Percentiles rank a stretch among this genome's conserved stretches.
Conservation (phyloP, 805 yeast genomes). For the Saturnispora sekii region DNA sequence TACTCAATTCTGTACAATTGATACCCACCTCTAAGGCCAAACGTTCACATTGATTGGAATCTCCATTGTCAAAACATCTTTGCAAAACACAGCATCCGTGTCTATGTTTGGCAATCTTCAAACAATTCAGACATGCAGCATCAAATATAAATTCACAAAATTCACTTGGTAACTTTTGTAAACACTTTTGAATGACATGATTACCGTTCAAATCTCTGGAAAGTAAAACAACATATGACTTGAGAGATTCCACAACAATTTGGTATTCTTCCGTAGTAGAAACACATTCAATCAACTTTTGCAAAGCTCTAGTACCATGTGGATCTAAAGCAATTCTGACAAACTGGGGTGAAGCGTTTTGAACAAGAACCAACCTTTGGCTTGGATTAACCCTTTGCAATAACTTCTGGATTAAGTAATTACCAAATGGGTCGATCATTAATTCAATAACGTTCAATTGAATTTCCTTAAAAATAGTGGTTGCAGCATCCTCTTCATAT, state of each 20-base stretch:
- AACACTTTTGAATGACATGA: conserved; percentile 90
- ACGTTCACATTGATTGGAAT: conserved; percentile 53
- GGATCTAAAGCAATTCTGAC: conserved; percentile 81
- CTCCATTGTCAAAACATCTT: conserved; percentile 88
- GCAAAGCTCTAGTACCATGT: conserved; percentile 94
- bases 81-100: conserved; percentile 98
- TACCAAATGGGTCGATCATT: conserved; percentile 97
- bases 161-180: conserved; percentile 58
- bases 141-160: conserved; percentile 85
- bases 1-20: conserved; percentile 57
- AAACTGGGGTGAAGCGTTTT: conserved; percentile 63
- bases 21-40: conserved; percentile 60
- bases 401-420: conserved; percentile 84
- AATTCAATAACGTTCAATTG: conserved; percentile 69
- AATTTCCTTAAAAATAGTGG: conserved; percentile 74
- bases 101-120: conserved; percentile 84
- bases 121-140: conserved; percentile 64
- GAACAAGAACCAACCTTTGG: conserved; percentile 62
- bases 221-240: conserved; percentile 63
- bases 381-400: conserved; percentile 63
- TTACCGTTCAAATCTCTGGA: conserved; percentile 92
- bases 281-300: conserved; percentile 80
- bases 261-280: conserved; percentile 61
- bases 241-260: conserved; percentile 29
- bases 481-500: conserved; percentile 51